Conservation (phyloP, 345 rosid genomes). For the Lepidium africanum region DNA sequence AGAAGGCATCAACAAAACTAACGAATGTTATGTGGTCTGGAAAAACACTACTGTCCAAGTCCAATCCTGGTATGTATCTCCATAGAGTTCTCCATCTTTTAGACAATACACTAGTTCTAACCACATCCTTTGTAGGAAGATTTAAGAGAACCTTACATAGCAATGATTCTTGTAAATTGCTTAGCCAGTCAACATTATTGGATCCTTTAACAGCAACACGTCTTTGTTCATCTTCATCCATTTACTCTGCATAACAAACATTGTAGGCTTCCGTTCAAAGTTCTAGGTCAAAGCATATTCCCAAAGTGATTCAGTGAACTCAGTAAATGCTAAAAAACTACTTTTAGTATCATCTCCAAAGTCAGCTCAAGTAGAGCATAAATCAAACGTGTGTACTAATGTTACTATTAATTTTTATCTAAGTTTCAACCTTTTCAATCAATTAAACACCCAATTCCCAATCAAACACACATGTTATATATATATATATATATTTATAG, state of each 20-base stretch:
- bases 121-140: too few species aligned
- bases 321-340: not conserved
- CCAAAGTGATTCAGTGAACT: not conserved
- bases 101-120: not conserved
- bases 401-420: conserved; percentile 2
- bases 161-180: too few species aligned
- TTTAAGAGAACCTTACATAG: too few species aligned
- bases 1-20: not conserved
- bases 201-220: too few species aligned
- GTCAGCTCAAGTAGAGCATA: not conserved
- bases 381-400: not conserved
- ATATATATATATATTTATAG: too few species aligned
- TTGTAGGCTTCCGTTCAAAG: too few species aligned
- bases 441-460: not conserved
- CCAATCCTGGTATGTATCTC: not conserved
- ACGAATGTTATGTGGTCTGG: not conserved
- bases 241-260: too few species aligned
- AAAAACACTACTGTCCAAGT: not conserved
- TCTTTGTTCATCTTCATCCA: too few species aligned
- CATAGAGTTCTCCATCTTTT: conserved; percentile 10
- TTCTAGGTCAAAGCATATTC: not conserved
- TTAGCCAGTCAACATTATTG: too few species aligned
- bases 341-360: not conserved
- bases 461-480: not conserved
- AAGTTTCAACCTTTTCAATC: not conserved